Evolutionary conservation across 306 rosid genomes (phyloP), one percentile per base, ranked within the genome.

Genomic region (Pueraria montana): DNA sequence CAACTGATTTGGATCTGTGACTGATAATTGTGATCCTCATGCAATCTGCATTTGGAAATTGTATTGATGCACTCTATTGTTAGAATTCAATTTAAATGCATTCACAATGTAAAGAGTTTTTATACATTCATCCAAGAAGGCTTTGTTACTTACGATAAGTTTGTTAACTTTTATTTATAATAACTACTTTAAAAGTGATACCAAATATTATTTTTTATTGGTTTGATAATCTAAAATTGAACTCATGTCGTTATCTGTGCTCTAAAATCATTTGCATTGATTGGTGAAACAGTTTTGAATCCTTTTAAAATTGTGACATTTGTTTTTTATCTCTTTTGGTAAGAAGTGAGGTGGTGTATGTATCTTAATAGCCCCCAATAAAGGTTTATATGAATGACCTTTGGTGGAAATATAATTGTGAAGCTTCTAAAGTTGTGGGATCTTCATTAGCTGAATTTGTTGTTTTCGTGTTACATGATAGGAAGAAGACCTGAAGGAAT

Each of bases 401-500:
- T 23, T 71, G 2, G 3, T 52, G 72, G 72, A 45, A 76, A 11
- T 45, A 26, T 58, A 45, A 77, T 1, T 45, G 50, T 38, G 45
- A 48, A 50, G 24, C 38, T 12, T 32, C 21, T 68, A 34, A 13
- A 8, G 23, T 23, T 14, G 6, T 69, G 45, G n/a, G 36, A 61
- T 74, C 55, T 74, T 68, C 46, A 4, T n/a, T 84, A 61, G 63
- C 71, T 83, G 56, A 77, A 69, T 48, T 23, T 76, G 34, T 56
- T 78, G 74, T 69, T 42, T 52, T 52, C 48, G 56, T 77, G 49
- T 88, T 43, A 32, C 62, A 64, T 83, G 24, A 78, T 73, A 96
- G 99, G 99, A 96, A 34, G 92, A 94, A n/a, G 98, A 96, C 43
- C 86, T 96, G 90, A 96, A 88, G 88, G 0, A 69, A 11, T 96